Evolutionary conservation across 2,329 filamentous ascomycete genomes (phyloP).

Genomic region (Xylaria sp.): DNA sequence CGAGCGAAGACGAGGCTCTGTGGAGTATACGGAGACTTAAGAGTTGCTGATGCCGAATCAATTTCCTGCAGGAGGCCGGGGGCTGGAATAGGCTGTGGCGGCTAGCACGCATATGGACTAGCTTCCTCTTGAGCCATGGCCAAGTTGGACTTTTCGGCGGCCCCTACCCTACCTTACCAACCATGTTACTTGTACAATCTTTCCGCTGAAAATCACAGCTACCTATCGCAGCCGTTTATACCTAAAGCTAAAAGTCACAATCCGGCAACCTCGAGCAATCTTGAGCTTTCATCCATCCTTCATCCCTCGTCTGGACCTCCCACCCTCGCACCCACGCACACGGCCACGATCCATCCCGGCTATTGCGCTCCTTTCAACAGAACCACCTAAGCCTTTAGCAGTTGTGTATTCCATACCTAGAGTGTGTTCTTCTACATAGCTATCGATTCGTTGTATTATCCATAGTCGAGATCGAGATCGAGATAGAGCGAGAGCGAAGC

Average conservation of each 20-base stretch:
- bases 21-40: constrained; percentile 3
- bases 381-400: constrained; percentile 33
- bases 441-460: constrained; percentile 24
- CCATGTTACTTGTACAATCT: constrained; percentile 21
- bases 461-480: constrained; percentile 23
- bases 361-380: constrained; percentile 20
- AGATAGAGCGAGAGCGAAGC: constrained; percentile 32
- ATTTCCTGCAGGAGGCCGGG: constrained; percentile 36
- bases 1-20: constrained; percentile 30
- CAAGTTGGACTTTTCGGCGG: constrained; percentile 35
- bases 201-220: constrained; percentile 40
- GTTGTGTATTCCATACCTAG: constrained; percentile 38
- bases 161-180: constrained; percentile 25
- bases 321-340: constrained; percentile 31
- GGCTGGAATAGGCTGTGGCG: constrained; percentile 20
- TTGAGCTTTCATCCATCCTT: constrained; percentile 28
- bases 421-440: constrained; percentile 33
- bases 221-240: constrained; percentile 36
- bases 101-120: constrained; percentile 21
- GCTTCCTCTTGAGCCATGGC: constrained; percentile 12
- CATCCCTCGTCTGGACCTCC: constrained; percentile 15
- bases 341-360: constrained; percentile 23
- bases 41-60: constrained; percentile 23
- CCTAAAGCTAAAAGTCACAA: constrained; percentile 30
- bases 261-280: constrained; percentile 32